phyloP scores from a whole-genome alignment of 192 early-diverging fungal genomes.

The Geranomyces variabilis region DNA sequence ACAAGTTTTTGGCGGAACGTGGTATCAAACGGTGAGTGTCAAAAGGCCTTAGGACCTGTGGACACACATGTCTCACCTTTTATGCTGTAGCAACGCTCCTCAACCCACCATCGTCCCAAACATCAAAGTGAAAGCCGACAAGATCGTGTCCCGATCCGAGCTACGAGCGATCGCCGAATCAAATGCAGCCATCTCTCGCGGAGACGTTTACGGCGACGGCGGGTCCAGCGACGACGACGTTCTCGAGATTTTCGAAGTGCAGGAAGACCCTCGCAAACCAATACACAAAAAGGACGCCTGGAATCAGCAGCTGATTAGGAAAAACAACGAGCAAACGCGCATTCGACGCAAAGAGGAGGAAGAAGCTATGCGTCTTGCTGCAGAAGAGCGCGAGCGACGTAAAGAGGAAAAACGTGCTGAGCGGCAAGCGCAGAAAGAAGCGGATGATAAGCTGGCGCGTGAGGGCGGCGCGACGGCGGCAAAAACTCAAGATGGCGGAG shows the following conservation, averaged over 20 bases:
- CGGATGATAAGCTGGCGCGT: background rate
- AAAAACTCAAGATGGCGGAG: background rate
- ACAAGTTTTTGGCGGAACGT: slow-evolving; percentile 17
- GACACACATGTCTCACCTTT: too few relatives aligned
- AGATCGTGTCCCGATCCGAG: background rate
- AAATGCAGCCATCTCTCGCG: background rate
- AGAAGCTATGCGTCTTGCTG: background rate
- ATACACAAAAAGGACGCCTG: background rate
- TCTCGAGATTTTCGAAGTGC: background rate
- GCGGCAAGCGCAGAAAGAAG: background rate
- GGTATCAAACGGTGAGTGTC: background rate
- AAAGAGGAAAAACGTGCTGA: background rate
- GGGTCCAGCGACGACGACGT: background rate
- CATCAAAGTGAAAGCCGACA: background rate
- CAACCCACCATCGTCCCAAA: too few relatives aligned
- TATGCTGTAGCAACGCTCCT: too few relatives aligned
- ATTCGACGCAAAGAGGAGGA: background rate
- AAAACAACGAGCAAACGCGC: background rate
- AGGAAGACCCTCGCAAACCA: background rate
- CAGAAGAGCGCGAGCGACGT: background rate
- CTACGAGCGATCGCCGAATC: background rate
- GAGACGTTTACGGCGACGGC: background rate
- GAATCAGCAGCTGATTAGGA: background rate
- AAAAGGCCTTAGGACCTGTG: too few relatives aligned
- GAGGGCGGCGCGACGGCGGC: background rate